Evolutionary conservation across 208 protist species (phyloP).

Genomic region (Leishmania major): DNA sequence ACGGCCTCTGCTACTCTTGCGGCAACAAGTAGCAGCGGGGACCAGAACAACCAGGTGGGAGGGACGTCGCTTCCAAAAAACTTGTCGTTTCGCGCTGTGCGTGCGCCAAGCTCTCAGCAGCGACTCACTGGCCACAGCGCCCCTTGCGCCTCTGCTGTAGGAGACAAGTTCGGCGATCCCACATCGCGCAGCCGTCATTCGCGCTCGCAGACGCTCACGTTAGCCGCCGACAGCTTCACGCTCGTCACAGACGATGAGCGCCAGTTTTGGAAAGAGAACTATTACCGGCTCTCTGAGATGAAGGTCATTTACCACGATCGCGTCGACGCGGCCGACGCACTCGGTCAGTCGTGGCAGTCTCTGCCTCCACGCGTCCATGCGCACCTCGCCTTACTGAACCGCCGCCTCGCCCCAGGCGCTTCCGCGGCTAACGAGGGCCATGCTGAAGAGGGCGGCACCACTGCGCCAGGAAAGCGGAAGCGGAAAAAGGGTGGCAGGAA

Average conservation of each 20-base stretch:
- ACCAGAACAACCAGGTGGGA: not conserved
- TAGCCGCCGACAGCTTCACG: slow-evolving; percentile 28
- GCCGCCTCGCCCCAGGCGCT: slow-evolving; percentile 24
- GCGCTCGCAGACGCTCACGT: slow-evolving; percentile 17
- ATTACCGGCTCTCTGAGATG: slow-evolving; percentile 66
- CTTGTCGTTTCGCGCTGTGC: slow-evolving; percentile 29
- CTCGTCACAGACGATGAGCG: slow-evolving; percentile 65
- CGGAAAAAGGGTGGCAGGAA: slow-evolving; percentile 22
- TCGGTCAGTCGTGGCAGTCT: slow-evolving; percentile 23
- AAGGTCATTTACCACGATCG: slow-evolving; percentile 79
- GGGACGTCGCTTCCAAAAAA: slow-evolving; percentile 28
- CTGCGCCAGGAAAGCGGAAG: slow-evolving; percentile 14
- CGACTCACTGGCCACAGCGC: slow-evolving; percentile 23
- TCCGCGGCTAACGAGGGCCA: slow-evolving; percentile 2
- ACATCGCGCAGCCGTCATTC: slow-evolving; percentile 3
- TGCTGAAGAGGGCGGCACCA: not conserved
- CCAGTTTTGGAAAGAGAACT: slow-evolving; percentile 82
- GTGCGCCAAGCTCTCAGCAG: not conserved
- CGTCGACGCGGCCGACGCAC: slow-evolving; percentile 55
- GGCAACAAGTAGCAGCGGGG: not conserved
- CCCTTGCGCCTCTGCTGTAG: slow-evolving; percentile 1
- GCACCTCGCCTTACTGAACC: slow-evolving; percentile 45
- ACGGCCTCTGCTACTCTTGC: not conserved
- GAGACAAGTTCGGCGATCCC: not conserved
- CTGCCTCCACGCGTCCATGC: slow-evolving; percentile 42